These are phyloP conservation scores for Diaporthe aspalathi DNA, from an alignment of 2,329 filamentous ascomycete species.

Conservation along the genomic window DNA sequence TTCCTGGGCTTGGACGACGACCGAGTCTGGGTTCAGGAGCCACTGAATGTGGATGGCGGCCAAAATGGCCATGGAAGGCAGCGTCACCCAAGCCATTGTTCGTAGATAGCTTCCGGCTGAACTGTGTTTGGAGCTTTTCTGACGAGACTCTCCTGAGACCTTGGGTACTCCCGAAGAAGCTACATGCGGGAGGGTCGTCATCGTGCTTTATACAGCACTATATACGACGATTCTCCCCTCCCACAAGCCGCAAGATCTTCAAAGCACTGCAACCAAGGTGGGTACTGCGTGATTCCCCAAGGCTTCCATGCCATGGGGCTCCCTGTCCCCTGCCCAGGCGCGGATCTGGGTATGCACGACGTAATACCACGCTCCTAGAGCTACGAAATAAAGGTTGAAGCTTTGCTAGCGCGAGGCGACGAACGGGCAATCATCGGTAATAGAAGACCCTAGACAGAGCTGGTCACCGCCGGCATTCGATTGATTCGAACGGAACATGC, in stretches of 20 bases:
- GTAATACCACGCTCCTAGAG: neutral
- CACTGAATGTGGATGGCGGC: conserved; percentile 35
- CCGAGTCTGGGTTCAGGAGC: conserved; percentile 27
- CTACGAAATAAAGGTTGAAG: conserved; percentile 11
- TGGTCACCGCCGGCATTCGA: conserved; percentile 25
- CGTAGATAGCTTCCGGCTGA: conserved; percentile 13
- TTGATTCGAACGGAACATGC: conserved; percentile 26
- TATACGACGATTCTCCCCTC: neutral
- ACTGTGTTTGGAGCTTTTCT: conserved; percentile 4
- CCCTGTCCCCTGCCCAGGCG: neutral
- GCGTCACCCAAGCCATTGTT: conserved; percentile 37
- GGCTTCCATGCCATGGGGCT: conserved; percentile 2
- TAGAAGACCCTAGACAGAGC: conserved; percentile 13
- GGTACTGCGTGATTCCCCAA: conserved; percentile 5
- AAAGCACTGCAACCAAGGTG: conserved; percentile 11
- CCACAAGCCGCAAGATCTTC: conserved; percentile 19
- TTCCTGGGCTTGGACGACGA: conserved; percentile 16
- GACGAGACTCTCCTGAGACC: neutral
- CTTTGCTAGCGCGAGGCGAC: neutral
- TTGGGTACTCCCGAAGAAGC: neutral
- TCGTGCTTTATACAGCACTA: conserved; percentile 12
- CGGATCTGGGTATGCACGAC: neutral
- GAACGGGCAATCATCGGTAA: conserved; percentile 19
- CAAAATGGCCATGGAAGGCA: conserved; percentile 34
- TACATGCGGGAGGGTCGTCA: conserved; percentile 10